phyloP scores from a whole-genome alignment of 2,329 filamentous ascomycete genomes.

The Cytospora schulzeri region DNA sequence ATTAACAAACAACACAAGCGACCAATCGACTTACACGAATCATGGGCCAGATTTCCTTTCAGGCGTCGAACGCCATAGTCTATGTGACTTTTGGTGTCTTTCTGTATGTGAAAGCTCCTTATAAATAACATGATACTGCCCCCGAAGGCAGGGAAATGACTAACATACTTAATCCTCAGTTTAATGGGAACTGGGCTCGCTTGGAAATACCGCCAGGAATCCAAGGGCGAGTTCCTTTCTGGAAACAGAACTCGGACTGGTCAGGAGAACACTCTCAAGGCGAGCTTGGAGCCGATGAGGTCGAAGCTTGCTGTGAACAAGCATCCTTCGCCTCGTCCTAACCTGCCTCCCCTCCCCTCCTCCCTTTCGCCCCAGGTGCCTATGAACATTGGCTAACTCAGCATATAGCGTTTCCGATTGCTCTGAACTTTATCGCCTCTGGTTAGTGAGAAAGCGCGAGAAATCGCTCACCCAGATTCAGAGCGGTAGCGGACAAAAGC shows the following conservation, averaged over 20 bases:
- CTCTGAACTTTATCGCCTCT: constrained; percentile 88
- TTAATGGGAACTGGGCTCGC: constrained; percentile 63
- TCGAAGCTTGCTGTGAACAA: constrained; percentile 1
- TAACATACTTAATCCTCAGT: constrained; percentile 42
- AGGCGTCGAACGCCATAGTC: constrained; percentile 81
- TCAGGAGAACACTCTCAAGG: constrained; percentile 47
- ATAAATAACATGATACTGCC: no score
- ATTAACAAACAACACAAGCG: not conserved
- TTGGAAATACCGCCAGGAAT: constrained; percentile 62
- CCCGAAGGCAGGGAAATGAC: not conserved
- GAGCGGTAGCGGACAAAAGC: constrained; percentile 63
- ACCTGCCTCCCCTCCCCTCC: constrained; percentile 6
- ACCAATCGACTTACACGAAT: constrained; percentile 27
- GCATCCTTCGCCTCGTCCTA: constrained; percentile 24
- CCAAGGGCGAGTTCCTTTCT: constrained; percentile 71
- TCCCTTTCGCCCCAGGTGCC: not conserved
- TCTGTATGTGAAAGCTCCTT: constrained; percentile 53
- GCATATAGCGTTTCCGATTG: constrained; percentile 70
- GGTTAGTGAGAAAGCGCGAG: constrained; percentile 67
- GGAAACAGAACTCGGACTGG: constrained; percentile 83
- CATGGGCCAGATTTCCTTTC: constrained; percentile 75
- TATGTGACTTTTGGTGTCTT: constrained; percentile 79
- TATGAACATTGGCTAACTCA: constrained; percentile 5
- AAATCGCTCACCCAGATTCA: constrained; percentile 45
- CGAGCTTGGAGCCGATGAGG: not conserved